Base-by-base conservation (phyloP, 1,284 basidiomycete species). In the Leccinum subrobustum region DNA sequence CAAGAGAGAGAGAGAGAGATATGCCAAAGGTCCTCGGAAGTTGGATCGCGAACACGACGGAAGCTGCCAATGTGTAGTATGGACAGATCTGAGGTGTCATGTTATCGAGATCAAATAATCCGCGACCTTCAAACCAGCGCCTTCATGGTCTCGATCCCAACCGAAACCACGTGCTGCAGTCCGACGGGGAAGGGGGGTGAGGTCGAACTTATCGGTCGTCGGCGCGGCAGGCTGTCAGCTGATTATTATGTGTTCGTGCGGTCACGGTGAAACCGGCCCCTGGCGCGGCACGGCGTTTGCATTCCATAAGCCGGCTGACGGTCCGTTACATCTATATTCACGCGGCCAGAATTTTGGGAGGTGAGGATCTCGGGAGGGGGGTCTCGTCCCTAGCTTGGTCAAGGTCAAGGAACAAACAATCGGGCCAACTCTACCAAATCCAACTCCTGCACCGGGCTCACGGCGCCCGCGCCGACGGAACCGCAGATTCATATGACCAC, bases 381-480 rank as follows among this genome's bases (percentile, higher is more conserved):
- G n/a, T 37, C 39, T 42, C 39, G 39, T 18, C 39, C 39, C 5
- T 42, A 44, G 35, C 14, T 16, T 37, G 33, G 33, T 5, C 33
- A 35, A 35, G 42, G 42, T 47, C 44, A 12, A 47, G 18, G 44
- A 47, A 47, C 42, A 18, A 44, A 44, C 44, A 47, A 20, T 20
- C 42, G 42, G 11, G 18, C 18, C 5, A 44, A 6, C 11, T 39
- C 11, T 42, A 2, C 42, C 18, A 12, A 44, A 44, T 44, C 18
- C 3, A n/a, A 44, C 18, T 4, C 42, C 9, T 42, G 39, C n/a
- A 16, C 39, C 42, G n/a, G 6, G 44, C 18, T 47, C 18, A 47
- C 44, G 44, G 44, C 18, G 11, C 20, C 29, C 52, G 48, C 50
- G 54, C 59, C 58, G 25, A 35, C 48, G 58, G 52, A 23, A 52